These are phyloP conservation scores for Podaxis sp. DNA, from an alignment of 768 basidiomycete species.

Conservation along the genomic window DNA sequence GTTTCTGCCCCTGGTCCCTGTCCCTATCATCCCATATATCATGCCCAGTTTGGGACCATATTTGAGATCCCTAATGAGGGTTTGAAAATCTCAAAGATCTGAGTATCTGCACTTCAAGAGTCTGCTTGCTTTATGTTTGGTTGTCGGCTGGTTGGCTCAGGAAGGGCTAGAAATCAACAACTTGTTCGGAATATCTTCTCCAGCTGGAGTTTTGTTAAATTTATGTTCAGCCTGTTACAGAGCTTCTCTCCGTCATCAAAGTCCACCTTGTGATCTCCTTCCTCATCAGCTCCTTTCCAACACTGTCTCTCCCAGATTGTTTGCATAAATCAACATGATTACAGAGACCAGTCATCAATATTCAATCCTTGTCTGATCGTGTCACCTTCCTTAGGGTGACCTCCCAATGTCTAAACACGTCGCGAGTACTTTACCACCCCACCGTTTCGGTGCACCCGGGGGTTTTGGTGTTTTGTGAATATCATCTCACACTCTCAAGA, in stretches of 20 bases:
- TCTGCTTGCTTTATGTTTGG: constrained; percentile 58
- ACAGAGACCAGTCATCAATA: constrained; percentile 64
- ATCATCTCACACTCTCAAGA: too few species aligned
- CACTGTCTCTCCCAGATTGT: constrained; percentile 79
- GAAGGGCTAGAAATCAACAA: constrained; percentile 3
- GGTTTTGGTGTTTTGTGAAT: too few species aligned
- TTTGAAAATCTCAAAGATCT: constrained; percentile 77
- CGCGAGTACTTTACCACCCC: too few species aligned
- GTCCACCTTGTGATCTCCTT: constrained; percentile 59
- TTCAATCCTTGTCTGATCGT: constrained; percentile 54
- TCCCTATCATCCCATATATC: constrained; percentile 46
- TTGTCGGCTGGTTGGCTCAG: neutral
- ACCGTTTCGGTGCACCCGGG: too few species aligned
- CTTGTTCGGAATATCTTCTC: constrained; percentile 57
- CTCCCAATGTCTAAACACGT: constrained; percentile 51
- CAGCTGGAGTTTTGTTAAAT: constrained; percentile 53
- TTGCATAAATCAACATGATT: constrained; percentile 64
- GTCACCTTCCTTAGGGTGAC: constrained; percentile 61
- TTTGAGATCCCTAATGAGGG: constrained; percentile 81
- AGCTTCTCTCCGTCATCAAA: constrained; percentile 74
- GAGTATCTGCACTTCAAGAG: constrained; percentile 52
- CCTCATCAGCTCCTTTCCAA: constrained; percentile 73
- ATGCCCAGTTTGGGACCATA: constrained; percentile 78
- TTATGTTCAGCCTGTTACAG: constrained; percentile 70
- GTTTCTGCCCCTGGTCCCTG: constrained; percentile 29